Evolutionary conservation across 2,329 filamentous ascomycete species (phyloP), one percentile per base, ranked within the genome.

Genomic region (Talaromyces sp.): DNA sequence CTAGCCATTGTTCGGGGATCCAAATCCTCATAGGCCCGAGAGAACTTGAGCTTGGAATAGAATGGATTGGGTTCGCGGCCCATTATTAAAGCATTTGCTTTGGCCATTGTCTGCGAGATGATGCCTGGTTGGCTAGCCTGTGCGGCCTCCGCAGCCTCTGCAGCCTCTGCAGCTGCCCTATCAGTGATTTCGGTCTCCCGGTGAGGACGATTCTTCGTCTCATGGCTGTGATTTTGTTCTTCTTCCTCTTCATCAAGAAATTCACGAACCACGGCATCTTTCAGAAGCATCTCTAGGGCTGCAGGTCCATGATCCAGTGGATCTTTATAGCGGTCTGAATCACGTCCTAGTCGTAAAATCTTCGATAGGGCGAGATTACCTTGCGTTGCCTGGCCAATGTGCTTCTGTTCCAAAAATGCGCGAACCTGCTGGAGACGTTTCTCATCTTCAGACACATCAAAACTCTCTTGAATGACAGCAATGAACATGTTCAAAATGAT

Each of bases 401-500:
- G 92, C 69, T 93, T 95, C 62, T 92, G 86, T 67, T 96, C 90
- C 40, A 99, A 78, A 65, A 97, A 99, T 1, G 93, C 90, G 66
- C 92, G 93, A 55, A 99, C 92, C 74, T 99, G 95, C 70, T 97
- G 91, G 56, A 97, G 76, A 17, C 95, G 91, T 75, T 99, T 99
- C 71, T 97, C 92, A 69, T 99, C 95, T 70, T 99, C 94, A 3
- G 92, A 96, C 22, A 99, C 91, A 74, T 99, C 94, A 70, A 99
- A 99, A 67, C 96, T 99, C 70, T 99, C 94, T 72, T 99, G 94
- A 61, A 99, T 99, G 76, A 99, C 94, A 80, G 94, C 94, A 89
- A 99, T 97, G 80, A 99, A 99, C 94, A 99, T 99, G 69, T 97
- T 99, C 77, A 99, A 77, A 56, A 97, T 84, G 75, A 99, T 96